Percentiles rank a stretch among this genome's conserved stretches.
phyloP scores from a whole-genome alignment of 148 eudicot species.

The Chenopodium quinoa region DNA sequence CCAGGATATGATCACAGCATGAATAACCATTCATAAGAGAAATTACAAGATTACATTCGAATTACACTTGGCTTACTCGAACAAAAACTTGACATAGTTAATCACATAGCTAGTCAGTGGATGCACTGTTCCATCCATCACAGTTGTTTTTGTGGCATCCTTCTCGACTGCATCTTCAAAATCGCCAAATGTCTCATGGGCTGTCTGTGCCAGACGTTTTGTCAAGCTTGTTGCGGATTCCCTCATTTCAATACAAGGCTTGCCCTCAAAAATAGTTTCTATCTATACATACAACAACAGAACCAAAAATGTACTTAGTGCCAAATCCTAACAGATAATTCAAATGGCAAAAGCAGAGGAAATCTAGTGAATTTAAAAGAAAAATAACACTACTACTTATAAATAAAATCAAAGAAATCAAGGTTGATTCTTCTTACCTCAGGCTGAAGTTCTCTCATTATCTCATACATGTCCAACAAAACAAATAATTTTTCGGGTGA shows the following conservation, averaged over 20 bases:
- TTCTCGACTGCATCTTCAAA: conserved; percentile 97
- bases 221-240: conserved; percentile 67
- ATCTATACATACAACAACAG: conserved; percentile 39
- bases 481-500: conserved; percentile 96
- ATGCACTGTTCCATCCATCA: conserved; percentile 95
- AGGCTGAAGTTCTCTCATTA: conserved; percentile 87
- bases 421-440: conserved; percentile 50
- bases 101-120: conserved; percentile 96
- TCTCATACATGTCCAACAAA: conserved; percentile 93
- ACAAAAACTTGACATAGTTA: conserved; percentile 88
- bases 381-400: background rate
- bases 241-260: conserved; percentile 69
- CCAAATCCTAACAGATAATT: background rate
- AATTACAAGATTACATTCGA: background rate
- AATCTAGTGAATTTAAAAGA: no score
- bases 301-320: conserved; percentile 4
- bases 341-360: background rate
- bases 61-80: conserved; percentile 61
- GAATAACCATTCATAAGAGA: background rate
- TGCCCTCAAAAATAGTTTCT: conserved; percentile 62
- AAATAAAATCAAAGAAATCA: background rate
- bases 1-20: no score
- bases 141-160: conserved; percentile 90
- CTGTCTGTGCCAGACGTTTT: conserved; percentile 88
- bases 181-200: conserved; percentile 85